Conservation (phyloP, 164 flowering plant species). For the Piper longum region DNA sequence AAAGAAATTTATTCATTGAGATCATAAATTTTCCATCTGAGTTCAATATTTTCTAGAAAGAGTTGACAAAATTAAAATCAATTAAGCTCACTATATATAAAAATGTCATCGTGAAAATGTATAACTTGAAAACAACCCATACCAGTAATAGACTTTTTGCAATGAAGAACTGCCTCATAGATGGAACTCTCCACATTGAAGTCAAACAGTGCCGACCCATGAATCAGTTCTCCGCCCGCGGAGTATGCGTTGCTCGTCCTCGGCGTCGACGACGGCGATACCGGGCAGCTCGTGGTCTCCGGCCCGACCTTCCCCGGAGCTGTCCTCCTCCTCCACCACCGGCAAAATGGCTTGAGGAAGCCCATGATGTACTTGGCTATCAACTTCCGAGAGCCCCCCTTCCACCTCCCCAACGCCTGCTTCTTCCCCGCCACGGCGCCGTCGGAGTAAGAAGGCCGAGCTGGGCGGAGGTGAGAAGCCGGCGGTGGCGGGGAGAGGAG, state of each 20-base stretch:
- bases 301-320: neutral
- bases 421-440: neutral
- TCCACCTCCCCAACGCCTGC: conserved; percentile 8
- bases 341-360: conserved; percentile 12
- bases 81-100: too few species aligned
- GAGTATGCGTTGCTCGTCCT: conserved; percentile 3
- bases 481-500: too few species aligned
- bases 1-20: too few species aligned
- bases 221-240: conserved; percentile 11
- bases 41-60: too few species aligned
- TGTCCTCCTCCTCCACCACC: neutral
- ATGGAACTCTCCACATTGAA: conserved; percentile 34
- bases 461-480: too few species aligned
- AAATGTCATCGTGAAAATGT: neutral
- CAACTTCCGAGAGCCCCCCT: conserved; percentile 13
- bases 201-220: neutral
- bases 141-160: conserved; percentile 50
- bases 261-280: conserved; percentile 11
- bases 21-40: too few species aligned
- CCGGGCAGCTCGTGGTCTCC: neutral
- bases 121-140: neutral
- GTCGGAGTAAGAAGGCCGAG: neutral
- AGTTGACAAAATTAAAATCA: too few species aligned
- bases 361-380: conserved; percentile 16
- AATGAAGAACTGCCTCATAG: conserved; percentile 58